phyloP scores from a whole-genome alignment of 2,329 filamentous ascomycete genomes.

The Bretziella fagacearum region DNA sequence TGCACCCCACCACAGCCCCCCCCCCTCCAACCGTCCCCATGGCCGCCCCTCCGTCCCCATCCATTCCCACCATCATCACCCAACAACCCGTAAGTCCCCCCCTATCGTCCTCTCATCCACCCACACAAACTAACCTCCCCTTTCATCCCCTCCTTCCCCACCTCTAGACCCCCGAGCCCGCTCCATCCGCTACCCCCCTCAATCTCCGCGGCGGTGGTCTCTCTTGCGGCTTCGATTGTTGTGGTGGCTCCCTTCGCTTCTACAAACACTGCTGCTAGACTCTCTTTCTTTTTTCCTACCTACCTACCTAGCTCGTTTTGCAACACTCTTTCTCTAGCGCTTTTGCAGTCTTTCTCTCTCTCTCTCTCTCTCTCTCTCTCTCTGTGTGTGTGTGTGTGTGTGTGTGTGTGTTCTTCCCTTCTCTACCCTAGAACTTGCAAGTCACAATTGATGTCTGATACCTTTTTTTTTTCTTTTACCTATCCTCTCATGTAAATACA shows the following conservation, averaged over 20 bases:
- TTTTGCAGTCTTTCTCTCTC: too few species aligned
- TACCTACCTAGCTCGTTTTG: too few species aligned
- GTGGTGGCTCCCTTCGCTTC: slow-evolving; percentile 19
- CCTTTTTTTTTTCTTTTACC: too few species aligned
- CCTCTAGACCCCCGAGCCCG: neutral
- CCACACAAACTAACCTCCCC: neutral
- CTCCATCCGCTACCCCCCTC: neutral
- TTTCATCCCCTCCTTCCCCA: too few species aligned
- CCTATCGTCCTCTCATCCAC: neutral
- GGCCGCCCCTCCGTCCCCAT: neutral
- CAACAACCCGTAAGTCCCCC: slow-evolving; percentile 15
- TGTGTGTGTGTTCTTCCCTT: too few species aligned
- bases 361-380: too few species aligned
- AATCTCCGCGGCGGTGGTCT: slow-evolving; percentile 20
- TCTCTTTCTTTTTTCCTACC: neutral
- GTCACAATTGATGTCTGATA: too few species aligned
- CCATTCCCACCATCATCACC: slow-evolving; percentile 11
- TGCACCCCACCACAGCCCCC: slow-evolving; percentile 4
- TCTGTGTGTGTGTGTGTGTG: too few species aligned
- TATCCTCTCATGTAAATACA: too few species aligned
- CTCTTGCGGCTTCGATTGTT: slow-evolving; percentile 20
- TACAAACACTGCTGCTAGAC: slow-evolving; percentile 20
- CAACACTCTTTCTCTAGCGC: too few species aligned
- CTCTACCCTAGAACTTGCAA: too few species aligned
- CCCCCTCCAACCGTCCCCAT: slow-evolving; percentile 4